Evolutionary conservation across 2,329 filamentous ascomycete species (phyloP).

Genomic region (Phyllosticta citribraziliensis): DNA sequence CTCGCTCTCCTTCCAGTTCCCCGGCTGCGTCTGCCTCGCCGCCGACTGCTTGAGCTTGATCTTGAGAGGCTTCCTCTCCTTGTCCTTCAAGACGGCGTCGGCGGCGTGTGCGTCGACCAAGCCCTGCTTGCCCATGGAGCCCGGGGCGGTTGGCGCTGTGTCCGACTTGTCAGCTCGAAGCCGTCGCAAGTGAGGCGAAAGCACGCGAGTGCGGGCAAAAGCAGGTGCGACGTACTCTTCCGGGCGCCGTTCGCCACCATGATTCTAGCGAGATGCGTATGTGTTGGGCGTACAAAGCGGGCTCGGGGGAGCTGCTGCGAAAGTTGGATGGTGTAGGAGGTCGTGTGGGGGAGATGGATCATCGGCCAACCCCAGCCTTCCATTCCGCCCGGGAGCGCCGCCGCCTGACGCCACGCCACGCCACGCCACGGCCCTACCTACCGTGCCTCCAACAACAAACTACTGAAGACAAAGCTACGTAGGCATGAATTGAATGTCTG

Average conservation of each 20-base stretch:
- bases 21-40: slow-evolving; percentile 55
- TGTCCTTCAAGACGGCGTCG: slow-evolving; percentile 26
- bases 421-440: too few species aligned
- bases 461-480: too few species aligned
- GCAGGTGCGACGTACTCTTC: slow-evolving; percentile 20
- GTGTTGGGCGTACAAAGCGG: neutral
- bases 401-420: too few species aligned
- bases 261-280: neutral
- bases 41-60: slow-evolving; percentile 48
- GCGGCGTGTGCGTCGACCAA: slow-evolving; percentile 22
- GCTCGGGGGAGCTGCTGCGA: neutral
- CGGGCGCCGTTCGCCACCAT: slow-evolving; percentile 29
- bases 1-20: slow-evolving; percentile 61
- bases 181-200: neutral
- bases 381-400: too few species aligned
- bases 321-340: neutral
- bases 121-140: slow-evolving; percentile 14
- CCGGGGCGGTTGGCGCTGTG: neutral
- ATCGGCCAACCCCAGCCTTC: too few species aligned
- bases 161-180: slow-evolving; percentile 11
- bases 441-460: too few species aligned
- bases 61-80: slow-evolving; percentile 30
- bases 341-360: neutral
- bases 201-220: neutral
- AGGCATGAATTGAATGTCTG: too few species aligned